Evolutionary conservation across 2,329 filamentous ascomycete species (phyloP).

Genomic region (Malbranchea zuffiana): DNA sequence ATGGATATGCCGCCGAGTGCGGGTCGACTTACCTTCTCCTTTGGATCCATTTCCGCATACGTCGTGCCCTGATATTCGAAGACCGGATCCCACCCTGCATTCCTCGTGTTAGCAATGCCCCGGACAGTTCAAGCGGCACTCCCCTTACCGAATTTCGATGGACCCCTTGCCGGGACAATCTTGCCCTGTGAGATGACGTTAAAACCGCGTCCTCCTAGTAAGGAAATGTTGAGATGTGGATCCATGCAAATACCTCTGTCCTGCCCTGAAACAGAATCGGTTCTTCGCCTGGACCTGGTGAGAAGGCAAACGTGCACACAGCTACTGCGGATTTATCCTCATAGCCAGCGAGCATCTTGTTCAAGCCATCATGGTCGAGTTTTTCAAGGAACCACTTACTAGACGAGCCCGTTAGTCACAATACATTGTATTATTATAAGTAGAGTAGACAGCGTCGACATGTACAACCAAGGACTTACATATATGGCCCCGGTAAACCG

Average conservation of each 20-base stretch:
- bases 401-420: conserved; percentile 6
- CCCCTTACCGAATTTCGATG: conserved; percentile 74
- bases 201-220: conserved; percentile 4
- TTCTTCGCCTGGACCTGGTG: conserved; percentile 69
- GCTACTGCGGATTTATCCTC: conserved; percentile 85
- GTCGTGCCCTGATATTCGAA: conserved; percentile 91
- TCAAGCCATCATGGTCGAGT: conserved; percentile 73
- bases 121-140: conserved; percentile 23
- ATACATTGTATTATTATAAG: background rate
- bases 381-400: conserved; percentile 91
- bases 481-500: conserved; percentile 90
- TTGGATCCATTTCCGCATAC: conserved; percentile 88
- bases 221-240: conserved; percentile 19
- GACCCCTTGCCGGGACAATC: conserved; percentile 75
- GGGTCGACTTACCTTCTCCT: conserved; percentile 61
- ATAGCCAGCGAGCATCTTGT: conserved; percentile 81
- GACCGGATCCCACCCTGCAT: conserved; percentile 84
- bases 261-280: conserved; percentile 84
- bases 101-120: conserved; percentile 6
- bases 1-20: background rate
- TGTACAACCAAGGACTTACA: conserved; percentile 47
- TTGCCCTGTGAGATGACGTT: conserved; percentile 46
- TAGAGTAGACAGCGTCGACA: background rate
- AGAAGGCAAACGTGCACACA: conserved; percentile 93
- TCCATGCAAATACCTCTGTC: conserved; percentile 50